Evolutionary conservation across 1,284 basidiomycete species (phyloP), one percentile per base, ranked within the genome.

Genomic region (Chalciporus sp.): DNA sequence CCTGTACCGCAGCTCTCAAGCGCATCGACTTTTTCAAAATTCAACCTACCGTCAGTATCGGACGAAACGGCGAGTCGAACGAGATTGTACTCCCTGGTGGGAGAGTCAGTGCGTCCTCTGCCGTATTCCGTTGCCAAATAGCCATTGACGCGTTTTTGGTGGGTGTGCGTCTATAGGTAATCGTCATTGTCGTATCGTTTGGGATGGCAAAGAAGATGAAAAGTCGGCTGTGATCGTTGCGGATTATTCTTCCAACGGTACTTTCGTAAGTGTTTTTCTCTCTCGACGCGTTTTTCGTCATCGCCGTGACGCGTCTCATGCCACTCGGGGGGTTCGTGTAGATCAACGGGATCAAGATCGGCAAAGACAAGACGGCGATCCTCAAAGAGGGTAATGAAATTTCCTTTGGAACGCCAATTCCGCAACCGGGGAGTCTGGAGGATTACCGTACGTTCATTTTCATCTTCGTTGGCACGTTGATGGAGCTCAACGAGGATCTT

Each of bases 231-330:
- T 94, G 8, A 79, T 78, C 43, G 80, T 95, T 17, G 74, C 77
- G 10, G 93, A 95, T 71, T 69, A 73, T 46, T 93, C 89, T 16
- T 91, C 86, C 53, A 95, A 95, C 63, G 92, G 92, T 0, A 95
- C 93, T 9, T 95, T 81, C 72, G 91, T 93, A 72, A 68, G 90
- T 78, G 2, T 23, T 23, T 6, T 23, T 23, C 23, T 23, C 23
- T 23, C 28, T 49, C 26, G 43, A 49, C 53, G 45, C 52, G 51
- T 49, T 42, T 31, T 29, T 20, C 23, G 23, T 28, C 45, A 35
- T 48, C 37, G 11, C 7, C 41, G 39, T 29, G 31, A 50, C 51
- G 42, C 35, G 43, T 17, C 35, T 52, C 53, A 52, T 40, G 63
- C 37, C 57, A 44, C 12, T 40, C 14, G 27, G 11, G n/a, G 31